phyloP scores from a whole-genome alignment of 2,329 filamentous ascomycete genomes.

The Trichoderma sp. region DNA sequence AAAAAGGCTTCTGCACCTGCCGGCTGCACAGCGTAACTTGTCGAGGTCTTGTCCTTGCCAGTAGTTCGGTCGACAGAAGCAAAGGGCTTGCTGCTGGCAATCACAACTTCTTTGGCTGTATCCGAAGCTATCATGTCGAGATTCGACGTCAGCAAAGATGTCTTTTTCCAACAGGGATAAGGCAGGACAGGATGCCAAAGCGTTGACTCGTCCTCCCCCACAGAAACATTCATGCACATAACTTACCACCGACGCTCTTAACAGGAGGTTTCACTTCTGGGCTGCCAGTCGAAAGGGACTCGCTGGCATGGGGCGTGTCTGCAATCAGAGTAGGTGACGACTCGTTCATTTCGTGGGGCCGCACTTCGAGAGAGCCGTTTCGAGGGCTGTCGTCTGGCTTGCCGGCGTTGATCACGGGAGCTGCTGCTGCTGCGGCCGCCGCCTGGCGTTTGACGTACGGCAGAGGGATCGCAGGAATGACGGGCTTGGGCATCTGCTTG shows the following conservation, averaged over 20 bases:
- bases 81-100: background rate
- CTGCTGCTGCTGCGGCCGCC: constrained; percentile 32
- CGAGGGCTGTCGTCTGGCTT: background rate
- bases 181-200: background rate
- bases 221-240: background rate
- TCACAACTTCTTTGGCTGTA: background rate
- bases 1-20: background rate
- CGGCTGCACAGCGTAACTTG: constrained; percentile 4
- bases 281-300: constrained; percentile 5
- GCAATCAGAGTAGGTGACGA: background rate
- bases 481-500: constrained; percentile 34
- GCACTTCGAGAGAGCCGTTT: background rate
- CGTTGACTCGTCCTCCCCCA: background rate
- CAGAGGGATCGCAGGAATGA: constrained; percentile 40
- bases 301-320: constrained; percentile 1
- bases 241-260: constrained; percentile 12
- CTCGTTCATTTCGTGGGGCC: background rate
- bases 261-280: background rate
- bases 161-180: background rate
- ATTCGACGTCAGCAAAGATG: background rate
- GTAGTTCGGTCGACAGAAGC: background rate
- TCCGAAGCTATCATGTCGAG: background rate
- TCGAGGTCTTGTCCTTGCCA: background rate
- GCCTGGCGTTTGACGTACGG: constrained; percentile 39
- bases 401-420: constrained; percentile 24